Conservation (phyloP, 2,329 filamentous ascomycete species). For the Penicillium sclerotigenum region DNA sequence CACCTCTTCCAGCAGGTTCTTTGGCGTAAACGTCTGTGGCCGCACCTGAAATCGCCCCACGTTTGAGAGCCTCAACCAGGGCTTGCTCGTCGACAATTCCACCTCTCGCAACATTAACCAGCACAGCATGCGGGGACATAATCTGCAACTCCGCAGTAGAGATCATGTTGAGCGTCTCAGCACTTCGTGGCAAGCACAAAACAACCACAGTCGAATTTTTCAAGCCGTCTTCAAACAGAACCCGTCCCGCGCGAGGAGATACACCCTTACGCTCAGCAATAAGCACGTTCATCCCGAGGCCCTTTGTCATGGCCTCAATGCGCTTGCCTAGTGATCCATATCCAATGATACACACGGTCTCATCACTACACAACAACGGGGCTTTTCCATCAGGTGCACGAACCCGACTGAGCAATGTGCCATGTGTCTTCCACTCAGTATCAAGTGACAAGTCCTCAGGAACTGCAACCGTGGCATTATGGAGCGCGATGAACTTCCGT, state of each 20-base stretch:
- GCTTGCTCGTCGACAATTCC: constrained; percentile 52
- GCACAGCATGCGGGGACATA: constrained; percentile 41
- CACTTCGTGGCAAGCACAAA: constrained; percentile 28
- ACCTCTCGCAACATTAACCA: constrained; percentile 51
- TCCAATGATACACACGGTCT: constrained; percentile 49
- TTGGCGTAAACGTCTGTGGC: constrained; percentile 46
- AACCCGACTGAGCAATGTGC: constrained; percentile 31
- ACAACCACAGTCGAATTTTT: constrained; percentile 29
- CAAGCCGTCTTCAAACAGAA: constrained; percentile 32
- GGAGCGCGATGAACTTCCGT: constrained; percentile 40
- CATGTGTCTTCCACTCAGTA: constrained; percentile 41
- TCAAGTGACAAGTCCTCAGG: neutral
- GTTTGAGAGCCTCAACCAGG: constrained; percentile 44
- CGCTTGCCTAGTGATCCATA: constrained; percentile 48
- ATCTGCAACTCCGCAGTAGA: constrained; percentile 39
- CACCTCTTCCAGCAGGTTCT: constrained; percentile 47
- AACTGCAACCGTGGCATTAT: constrained; percentile 29
- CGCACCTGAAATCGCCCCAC: constrained; percentile 46
- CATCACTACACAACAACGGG: constrained; percentile 47
- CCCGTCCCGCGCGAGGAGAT: constrained; percentile 12
- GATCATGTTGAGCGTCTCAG: constrained; percentile 33
- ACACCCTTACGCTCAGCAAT: constrained; percentile 47
- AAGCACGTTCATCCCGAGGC: constrained; percentile 49
- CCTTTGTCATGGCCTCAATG: constrained; percentile 33
- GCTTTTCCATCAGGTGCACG: constrained; percentile 27